Evolutionary conservation across 148 eudicot species (phyloP), one percentile per base, ranked within the genome.

Genomic region (Mesembryanthemum crystallinum): DNA sequence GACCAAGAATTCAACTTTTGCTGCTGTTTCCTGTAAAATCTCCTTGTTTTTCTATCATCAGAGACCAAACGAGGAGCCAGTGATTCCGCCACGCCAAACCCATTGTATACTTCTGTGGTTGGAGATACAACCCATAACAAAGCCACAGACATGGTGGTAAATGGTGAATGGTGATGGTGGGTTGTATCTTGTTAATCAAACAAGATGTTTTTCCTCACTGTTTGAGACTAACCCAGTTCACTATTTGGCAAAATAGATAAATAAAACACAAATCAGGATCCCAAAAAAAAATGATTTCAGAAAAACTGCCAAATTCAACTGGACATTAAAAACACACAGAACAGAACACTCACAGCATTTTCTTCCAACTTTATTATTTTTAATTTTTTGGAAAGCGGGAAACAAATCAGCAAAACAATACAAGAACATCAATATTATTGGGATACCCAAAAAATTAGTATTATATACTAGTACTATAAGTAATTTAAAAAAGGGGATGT

Each of bases 111-210:
- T 81, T 95, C 96, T 52, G 88, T 87, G 37, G 72, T 88, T 51
- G 96, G 97, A 24, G 91, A 79, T 71, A 88, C 91, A 51, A 90
- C 88, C 93, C 94, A 83, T 58, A 88, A 45, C 68, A 88, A 76
- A 87, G 91, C 89, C 82, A 86, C 89, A 85, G 97, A 84, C 98
- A 95, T 95, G 73, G 23, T 77, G 58, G 12, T 47, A n/a, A n/a
- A n/a, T n/a, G 10, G 39, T 35, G 39, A 6, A 35, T 35, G 39
- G 39, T 35, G 39, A 3, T 52, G 12, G 27, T 57, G 25, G 14
- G 1, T 49, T 13, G 32, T n/a, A 57, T 78, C 37, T 73, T 39
- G 28, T 45, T 24, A 65, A 73, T 39, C 72, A 58, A 35, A 73
- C 8, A 5, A 55, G 63, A 42, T 73, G 32, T 42, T 57, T 20